Conservation (phyloP, 1,139 yeast genomes). For the Candida sp. region DNA sequence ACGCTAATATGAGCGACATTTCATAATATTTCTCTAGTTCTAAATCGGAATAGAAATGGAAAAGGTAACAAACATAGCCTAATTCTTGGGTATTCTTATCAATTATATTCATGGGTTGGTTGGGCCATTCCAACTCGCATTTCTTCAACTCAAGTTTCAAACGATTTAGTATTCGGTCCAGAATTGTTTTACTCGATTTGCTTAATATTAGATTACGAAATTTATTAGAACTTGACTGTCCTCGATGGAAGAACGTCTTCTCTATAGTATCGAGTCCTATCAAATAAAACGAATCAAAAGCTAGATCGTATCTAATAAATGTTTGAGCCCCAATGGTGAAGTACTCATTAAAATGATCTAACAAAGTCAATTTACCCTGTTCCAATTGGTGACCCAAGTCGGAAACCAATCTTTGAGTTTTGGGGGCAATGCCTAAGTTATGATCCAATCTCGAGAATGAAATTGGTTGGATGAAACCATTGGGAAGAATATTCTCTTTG, state of each 20-base stretch:
- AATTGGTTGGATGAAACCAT: constrained; percentile 6
- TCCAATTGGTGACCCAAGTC: constrained; percentile 11
- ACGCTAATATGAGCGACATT: background rate
- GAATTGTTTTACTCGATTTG: background rate
- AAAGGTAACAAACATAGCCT: background rate
- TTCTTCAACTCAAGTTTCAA: background rate
- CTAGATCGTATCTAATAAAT: constrained; percentile 2
- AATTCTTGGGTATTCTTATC: background rate
- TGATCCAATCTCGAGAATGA: constrained; percentile 4
- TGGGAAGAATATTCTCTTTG: constrained; percentile 5
- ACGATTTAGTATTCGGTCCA: background rate
- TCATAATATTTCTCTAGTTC: constrained; percentile 1
- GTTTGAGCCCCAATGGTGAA: background rate
- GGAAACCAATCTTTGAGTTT: constrained; percentile 4
- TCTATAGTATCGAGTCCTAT: constrained; percentile 1
- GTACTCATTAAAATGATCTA: constrained; percentile 11
- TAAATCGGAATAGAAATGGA: constrained; percentile 1
- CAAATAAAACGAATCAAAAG: constrained; percentile 4
- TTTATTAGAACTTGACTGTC: background rate
- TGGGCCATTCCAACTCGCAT: background rate
- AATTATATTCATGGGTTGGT: background rate
- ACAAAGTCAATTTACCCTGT: constrained; percentile 9
- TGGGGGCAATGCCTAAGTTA: constrained; percentile 4
- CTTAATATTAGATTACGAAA: background rate
- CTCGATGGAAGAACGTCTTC: background rate